These are phyloP conservation scores for Daldinia sp. DNA, from an alignment of 2,329 filamentous ascomycete genomes.

Conservation along the genomic window DNA sequence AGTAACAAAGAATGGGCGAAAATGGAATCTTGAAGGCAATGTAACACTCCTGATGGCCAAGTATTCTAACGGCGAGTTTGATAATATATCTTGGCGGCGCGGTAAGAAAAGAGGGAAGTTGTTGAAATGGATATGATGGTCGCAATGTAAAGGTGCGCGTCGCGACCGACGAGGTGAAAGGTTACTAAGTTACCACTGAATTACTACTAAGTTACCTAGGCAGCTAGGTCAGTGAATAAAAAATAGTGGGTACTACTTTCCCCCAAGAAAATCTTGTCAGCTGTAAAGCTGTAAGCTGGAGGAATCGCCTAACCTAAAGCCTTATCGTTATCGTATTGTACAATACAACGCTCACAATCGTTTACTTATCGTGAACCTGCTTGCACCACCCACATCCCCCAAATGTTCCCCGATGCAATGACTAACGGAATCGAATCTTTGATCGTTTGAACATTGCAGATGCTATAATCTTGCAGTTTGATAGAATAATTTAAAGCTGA, in stretches of 20 bases:
- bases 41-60: not conserved
- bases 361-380: not conserved
- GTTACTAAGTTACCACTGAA: not conserved
- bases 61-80: not conserved
- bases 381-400: not conserved
- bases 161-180: conserved; percentile 19
- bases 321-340: conserved; percentile 20
- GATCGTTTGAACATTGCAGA: too few species aligned
- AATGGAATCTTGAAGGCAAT: not conserved
- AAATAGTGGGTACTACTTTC: too few species aligned
- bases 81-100: not conserved
- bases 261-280: conserved; percentile 18
- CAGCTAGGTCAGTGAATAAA: too few species aligned
- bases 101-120: not conserved
- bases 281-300: not conserved
- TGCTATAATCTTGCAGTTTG: too few species aligned
- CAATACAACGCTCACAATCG: too few species aligned
- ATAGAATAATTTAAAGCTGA: conserved; percentile 14
- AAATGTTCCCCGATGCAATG: not conserved
- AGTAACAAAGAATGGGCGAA: conserved; percentile 2
- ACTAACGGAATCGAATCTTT: too few species aligned
- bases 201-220: too few species aligned
- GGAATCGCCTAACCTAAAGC: conserved; percentile 18
- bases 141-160: conserved; percentile 18
- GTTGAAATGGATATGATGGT: conserved; percentile 1